Conservation (phyloP, 2,329 filamentous ascomycete genomes). For the Cladosporium cucumerinum region DNA sequence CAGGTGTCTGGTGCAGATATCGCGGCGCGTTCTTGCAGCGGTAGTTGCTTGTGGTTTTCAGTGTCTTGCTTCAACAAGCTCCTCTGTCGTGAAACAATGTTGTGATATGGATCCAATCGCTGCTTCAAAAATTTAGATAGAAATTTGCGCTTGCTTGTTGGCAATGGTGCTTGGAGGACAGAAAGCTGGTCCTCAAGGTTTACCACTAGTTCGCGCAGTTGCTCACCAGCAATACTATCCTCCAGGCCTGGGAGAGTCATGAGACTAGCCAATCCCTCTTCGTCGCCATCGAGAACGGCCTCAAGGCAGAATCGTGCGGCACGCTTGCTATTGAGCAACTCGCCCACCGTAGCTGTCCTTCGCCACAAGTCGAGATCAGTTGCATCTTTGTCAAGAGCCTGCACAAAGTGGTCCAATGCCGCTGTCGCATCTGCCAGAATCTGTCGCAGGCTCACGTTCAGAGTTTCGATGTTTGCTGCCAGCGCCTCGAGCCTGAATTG, state of each 20-base stretch:
- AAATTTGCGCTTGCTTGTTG: conserved; percentile 48
- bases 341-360: conserved; percentile 56
- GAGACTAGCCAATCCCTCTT: conserved; percentile 53
- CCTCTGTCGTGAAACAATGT: conserved; percentile 30
- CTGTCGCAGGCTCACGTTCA: conserved; percentile 28
- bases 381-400: conserved; percentile 63
- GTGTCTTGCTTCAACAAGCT: conserved; percentile 15
- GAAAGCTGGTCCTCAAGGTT: conserved; percentile 56
- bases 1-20: conserved; percentile 30
- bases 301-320: conserved; percentile 61
- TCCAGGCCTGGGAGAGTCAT: conserved; percentile 58
- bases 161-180: conserved; percentile 49
- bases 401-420: conserved; percentile 55
- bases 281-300: conserved; percentile 60
- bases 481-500: conserved; percentile 76
- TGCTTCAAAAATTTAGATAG: conserved; percentile 52
- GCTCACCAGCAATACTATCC: conserved; percentile 52
- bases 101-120: conserved; percentile 54
- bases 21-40: conserved; percentile 20
- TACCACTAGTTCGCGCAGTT: conserved; percentile 48
- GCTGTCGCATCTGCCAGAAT: conserved; percentile 38
- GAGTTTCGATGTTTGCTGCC: conserved; percentile 24
- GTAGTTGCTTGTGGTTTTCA: background rate
- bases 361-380: conserved; percentile 63
- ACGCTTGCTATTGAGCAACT: conserved; percentile 56